phyloP scores from a whole-genome alignment of 1,139 yeast species.

The Magnusiomyces tetraspermus region DNA sequence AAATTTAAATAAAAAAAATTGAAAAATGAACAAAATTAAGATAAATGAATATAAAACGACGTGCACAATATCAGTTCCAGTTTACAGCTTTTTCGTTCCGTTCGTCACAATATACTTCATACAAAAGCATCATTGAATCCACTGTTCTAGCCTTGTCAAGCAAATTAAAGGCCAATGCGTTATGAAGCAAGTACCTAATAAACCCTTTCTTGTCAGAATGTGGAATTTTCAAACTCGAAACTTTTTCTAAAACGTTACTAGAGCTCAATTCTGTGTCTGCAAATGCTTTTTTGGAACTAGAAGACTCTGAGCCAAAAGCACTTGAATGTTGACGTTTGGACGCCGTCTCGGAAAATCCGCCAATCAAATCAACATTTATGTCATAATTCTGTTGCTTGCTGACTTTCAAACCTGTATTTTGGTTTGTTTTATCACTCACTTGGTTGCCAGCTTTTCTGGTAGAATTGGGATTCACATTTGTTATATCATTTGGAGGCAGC shows the following conservation, averaged over 20 bases:
- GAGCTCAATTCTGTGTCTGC: background rate
- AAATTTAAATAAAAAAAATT: background rate
- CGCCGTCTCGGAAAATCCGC: no score
- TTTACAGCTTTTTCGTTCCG: background rate
- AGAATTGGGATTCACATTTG: no score
- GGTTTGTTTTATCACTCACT: no score
- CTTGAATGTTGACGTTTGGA: background rate
- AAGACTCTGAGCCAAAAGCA: background rate
- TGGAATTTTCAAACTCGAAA: background rate
- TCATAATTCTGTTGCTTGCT: no score
- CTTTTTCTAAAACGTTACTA: background rate
- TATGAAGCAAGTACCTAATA: background rate
- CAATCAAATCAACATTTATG: no score
- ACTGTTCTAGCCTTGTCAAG: background rate
- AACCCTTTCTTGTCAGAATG: background rate
- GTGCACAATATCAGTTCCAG: background rate
- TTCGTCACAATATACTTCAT: background rate
- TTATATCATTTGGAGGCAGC: no score
- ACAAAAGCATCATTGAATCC: background rate
- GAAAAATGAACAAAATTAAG: background rate
- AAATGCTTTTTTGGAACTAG: background rate
- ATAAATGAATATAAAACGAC: background rate
- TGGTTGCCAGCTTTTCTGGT: no score
- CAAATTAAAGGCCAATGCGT: background rate
- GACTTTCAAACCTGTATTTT: no score